phyloP scores from a whole-genome alignment of 305 asterid species.

The Solanum hybrid region DNA sequence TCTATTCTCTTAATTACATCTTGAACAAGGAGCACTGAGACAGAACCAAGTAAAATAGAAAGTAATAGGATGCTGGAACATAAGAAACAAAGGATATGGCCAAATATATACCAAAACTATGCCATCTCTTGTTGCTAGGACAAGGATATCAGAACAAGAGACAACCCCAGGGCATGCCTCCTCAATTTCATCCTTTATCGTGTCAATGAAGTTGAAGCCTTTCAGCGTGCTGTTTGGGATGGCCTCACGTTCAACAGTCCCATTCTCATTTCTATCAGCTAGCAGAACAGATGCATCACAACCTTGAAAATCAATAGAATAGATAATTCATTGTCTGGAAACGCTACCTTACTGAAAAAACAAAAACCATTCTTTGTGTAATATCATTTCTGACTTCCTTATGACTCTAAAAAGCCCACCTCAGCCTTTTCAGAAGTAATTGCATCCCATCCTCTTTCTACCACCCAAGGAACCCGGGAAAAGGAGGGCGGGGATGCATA shows the following conservation, averaged over 20 bases:
- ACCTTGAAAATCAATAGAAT: constrained; percentile 10
- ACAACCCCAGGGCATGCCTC: too few relatives aligned
- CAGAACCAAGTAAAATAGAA: background rate
- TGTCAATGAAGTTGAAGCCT: too few relatives aligned
- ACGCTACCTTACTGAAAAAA: background rate
- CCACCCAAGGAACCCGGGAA: too few relatives aligned
- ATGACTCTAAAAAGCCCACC: background rate
- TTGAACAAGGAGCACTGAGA: background rate
- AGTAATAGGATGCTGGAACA: background rate
- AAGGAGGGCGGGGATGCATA: too few relatives aligned
- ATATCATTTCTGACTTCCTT: background rate
- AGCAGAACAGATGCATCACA: constrained; percentile 32
- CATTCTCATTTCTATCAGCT: background rate
- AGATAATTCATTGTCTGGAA: background rate
- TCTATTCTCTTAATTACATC: background rate
- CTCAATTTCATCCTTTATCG: too few relatives aligned
- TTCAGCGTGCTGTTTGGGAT: too few relatives aligned
- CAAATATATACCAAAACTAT: too few relatives aligned
- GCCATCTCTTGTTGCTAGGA: too few relatives aligned
- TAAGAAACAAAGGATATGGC: background rate
- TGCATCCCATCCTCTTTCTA: background rate
- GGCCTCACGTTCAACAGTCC: constrained; percentile 10
- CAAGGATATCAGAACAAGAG: too few relatives aligned
- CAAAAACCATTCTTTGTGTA: too few relatives aligned
- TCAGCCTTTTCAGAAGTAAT: background rate